Base-by-base conservation (phyloP, 2,329 filamentous ascomycete genomes). In the Aquanectria penicillioides region DNA sequence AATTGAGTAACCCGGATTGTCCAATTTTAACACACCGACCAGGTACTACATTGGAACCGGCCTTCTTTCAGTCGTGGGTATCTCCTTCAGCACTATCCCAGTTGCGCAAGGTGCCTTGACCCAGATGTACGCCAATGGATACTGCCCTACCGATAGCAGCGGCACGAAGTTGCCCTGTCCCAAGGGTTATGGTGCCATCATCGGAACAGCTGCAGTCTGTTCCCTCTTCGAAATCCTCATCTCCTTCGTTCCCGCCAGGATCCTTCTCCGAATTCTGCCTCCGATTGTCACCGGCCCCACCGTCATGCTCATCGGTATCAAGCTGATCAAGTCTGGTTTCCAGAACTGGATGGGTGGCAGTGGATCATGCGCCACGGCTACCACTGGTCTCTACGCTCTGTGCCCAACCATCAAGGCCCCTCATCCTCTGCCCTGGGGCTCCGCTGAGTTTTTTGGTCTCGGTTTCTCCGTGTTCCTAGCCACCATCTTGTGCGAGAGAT, bases 391-490 rank as follows among this genome's bases (percentile, higher is more conserved):
- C 64, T 92, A 86, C 73, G 81, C 81, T 6, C 75, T 85, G 5
- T 95, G 91, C 68, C 90, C 90, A 2, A 80, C 83, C 64, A 86
- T 89, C 62, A 77, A 78, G 20, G 91, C 91, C 1, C 90, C 91
- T 1, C 88, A 89, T 57, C 83, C 91, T 12, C 80, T 94, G 1
- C 88, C 86, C 0, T 95, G 92, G 92, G 92, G 91, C 4, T 88
- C 87, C 31, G 85, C 91, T 2, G 89, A 95, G 74, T 93, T 90
- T 65, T 85, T 95, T 5, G 92, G 83, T 11, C 83, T 95, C 2
- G 92, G 92, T 0, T 94, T 95, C 77, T 87, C 87, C 38, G 92
- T 94, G 29, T 94, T 94, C 71, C 66, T 90, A 38, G 90, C 89
- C 23, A 94, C 95, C 70, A 89, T 95, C 59, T 72, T 94, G 11